A percentile compares a stretch with the other conserved stretches of the same genome.
These are phyloP conservation scores for Luvunga scandens DNA, from an alignment of 345 rosid species.

Conservation along the genomic window DNA sequence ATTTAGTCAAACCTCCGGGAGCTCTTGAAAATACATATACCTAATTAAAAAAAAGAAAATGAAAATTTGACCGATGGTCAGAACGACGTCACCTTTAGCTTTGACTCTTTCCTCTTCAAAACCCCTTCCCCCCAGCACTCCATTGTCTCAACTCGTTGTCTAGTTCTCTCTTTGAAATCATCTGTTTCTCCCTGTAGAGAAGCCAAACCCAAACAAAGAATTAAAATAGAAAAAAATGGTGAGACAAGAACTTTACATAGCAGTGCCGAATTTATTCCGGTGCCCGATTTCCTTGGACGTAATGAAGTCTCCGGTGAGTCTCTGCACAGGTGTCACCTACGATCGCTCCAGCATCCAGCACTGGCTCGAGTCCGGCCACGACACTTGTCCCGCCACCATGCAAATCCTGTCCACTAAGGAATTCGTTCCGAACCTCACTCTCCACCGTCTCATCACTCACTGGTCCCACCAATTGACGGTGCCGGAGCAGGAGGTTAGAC, in stretches of 20 bases:
- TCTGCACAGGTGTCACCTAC: conserved; percentile 60
- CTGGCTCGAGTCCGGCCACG: conserved; percentile 56
- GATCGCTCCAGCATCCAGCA: conserved; percentile 52
- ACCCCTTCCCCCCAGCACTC: background rate
- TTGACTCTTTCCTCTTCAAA: conserved; percentile 26
- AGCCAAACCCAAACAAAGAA: background rate
- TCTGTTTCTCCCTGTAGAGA: background rate
- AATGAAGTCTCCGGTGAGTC: conserved; percentile 58
- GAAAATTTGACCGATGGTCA: background rate
- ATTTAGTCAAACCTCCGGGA: background rate
- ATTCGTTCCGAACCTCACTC: conserved; percentile 42
- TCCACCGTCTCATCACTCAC: conserved; percentile 47
- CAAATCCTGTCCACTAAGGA: conserved; percentile 45
- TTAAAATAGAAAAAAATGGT: conserved; percentile 11
- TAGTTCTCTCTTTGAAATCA: background rate
- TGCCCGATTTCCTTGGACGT: conserved; percentile 57
- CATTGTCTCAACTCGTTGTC: background rate
- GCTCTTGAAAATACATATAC: too few relatives aligned
- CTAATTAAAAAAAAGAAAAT: too few relatives aligned
- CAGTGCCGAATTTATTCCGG: conserved; percentile 46
- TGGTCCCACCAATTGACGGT: conserved; percentile 24
- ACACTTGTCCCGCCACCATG: conserved; percentile 59
- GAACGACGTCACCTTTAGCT: conserved; percentile 18
- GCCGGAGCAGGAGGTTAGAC: conserved; percentile 20
- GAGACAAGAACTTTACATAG: conserved; percentile 40